Base-by-base conservation (phyloP, 306 rosid genomes). In the Pterocarpus santalinus region DNA sequence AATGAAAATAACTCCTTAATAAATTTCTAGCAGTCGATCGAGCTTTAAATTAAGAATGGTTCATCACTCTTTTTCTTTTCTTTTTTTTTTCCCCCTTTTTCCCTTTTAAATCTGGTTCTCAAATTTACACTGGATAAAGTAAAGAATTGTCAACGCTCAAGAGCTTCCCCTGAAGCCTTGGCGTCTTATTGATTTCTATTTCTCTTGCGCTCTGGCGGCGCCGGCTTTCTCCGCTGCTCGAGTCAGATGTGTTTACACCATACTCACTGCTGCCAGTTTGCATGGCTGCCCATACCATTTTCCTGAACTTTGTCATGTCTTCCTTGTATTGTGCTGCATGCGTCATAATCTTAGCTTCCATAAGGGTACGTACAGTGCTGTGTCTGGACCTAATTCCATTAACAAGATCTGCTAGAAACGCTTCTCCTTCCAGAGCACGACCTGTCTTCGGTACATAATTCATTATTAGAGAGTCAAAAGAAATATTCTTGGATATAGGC, bases 401-500 rank as follows among this genome's bases (percentile, higher is more conserved):
- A 5, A 89, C 93, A 8, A 95, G 94, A 84, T 95, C 98, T 10
- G 96, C 82, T 1, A 93, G 90, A 64, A 98, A 90, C 13, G 90
- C 87, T 2, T 93, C 99, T 15, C 99, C 98, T 87, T 95, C 99
- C 34, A 95, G 80, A 11, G 98, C 95, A 2, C 97, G 97, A 46
- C 90, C 99, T 57, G 93, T 90, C 96, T 95, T 22, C 28, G 28
- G 28, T 22, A 22, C 1, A 22, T n/a, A 22, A 22, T 22, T 22
- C 28, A 22, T 22, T 22, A 22, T 22, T 22, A 22, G 28, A 22
- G 28, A 22, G 28, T 22, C 28, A 22, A 22, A 22, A 22, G 28
- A 22, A 22, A 22, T 22, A 22, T 22, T 22, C 28, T 22, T 22
- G 28, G 28, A 22, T 0, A 22, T 22, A 22, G 28, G 28, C 28